These are phyloP conservation scores for Heliamphora pulchella DNA, from an alignment of 179 eudicot species.

Conservation along the genomic window DNA sequence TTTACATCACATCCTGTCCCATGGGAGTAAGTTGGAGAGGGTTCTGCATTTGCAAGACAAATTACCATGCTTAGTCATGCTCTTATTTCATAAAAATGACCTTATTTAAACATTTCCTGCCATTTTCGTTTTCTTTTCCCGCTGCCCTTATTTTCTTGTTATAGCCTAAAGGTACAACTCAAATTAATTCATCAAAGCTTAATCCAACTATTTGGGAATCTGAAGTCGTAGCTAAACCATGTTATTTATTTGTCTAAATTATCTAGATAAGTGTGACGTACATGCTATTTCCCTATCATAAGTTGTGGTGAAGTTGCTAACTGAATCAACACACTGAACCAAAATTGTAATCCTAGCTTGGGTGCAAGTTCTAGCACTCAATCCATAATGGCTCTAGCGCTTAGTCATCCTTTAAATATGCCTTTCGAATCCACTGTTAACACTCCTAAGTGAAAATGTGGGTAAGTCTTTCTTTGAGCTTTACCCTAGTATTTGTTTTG, in stretches of 20 bases:
- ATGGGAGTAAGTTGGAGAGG: too few species aligned
- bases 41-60: too few species aligned
- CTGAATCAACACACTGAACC: too few species aligned
- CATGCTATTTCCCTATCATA: background rate
- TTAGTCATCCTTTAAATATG: background rate
- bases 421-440: background rate
- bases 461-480: background rate
- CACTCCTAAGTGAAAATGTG: background rate
- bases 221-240: background rate
- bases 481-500: slow-evolving; percentile 12
- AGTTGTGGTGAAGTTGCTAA: too few species aligned
- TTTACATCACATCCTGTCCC: too few species aligned
- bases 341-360: too few species aligned
- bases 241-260: background rate
- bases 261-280: background rate
- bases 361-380: too few species aligned
- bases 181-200: background rate
- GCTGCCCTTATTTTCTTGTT: background rate
- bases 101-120: too few species aligned
- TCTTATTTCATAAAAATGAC: too few species aligned
- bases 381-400: background rate
- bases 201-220: background rate
- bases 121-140: too few species aligned
- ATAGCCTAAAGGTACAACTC: background rate
- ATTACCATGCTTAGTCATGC: too few species aligned